Evolutionary conservation across 257 asterid species (phyloP).

Genomic region (Coffea eugenioides): DNA sequence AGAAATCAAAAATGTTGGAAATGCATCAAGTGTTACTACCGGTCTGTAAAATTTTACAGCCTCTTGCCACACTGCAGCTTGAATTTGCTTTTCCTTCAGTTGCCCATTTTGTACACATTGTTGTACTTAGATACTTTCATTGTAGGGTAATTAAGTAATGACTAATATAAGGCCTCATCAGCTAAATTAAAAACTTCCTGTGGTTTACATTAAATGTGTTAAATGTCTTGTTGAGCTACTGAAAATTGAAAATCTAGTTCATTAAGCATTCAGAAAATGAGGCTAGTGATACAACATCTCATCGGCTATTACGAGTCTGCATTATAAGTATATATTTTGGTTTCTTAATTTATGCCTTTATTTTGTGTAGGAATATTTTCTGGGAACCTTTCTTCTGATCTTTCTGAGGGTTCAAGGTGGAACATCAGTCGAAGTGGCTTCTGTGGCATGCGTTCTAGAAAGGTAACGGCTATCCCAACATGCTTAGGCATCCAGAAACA

Average conservation of each 20-base stretch:
- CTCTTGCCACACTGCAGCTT: background rate
- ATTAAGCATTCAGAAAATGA: background rate
- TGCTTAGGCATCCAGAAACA: background rate
- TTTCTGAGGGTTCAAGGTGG: slow-evolving; percentile 71
- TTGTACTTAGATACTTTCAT: background rate
- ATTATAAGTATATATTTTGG: background rate
- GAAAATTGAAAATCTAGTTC: no score
- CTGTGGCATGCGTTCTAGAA: slow-evolving; percentile 95
- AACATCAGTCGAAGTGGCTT: slow-evolving; percentile 89
- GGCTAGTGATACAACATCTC: background rate
- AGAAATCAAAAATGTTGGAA: slow-evolving; percentile 57
- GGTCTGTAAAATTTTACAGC: slow-evolving; percentile 39
- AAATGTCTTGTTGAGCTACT: background rate
- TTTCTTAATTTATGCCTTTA: background rate
- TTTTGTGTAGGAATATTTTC: slow-evolving; percentile 67
- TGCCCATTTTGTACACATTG: background rate
- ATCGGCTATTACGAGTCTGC: background rate
- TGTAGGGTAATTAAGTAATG: background rate
- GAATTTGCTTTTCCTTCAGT: background rate
- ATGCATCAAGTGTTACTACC: slow-evolving; percentile 46
- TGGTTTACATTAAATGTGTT: background rate
- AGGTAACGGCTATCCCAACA: slow-evolving; percentile 38
- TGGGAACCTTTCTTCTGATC: slow-evolving; percentile 86
- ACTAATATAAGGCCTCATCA: background rate
- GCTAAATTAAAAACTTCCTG: background rate